phyloP scores from a whole-genome alignment of 768 basidiomycete species.

The Austroboletus eburneus region DNA sequence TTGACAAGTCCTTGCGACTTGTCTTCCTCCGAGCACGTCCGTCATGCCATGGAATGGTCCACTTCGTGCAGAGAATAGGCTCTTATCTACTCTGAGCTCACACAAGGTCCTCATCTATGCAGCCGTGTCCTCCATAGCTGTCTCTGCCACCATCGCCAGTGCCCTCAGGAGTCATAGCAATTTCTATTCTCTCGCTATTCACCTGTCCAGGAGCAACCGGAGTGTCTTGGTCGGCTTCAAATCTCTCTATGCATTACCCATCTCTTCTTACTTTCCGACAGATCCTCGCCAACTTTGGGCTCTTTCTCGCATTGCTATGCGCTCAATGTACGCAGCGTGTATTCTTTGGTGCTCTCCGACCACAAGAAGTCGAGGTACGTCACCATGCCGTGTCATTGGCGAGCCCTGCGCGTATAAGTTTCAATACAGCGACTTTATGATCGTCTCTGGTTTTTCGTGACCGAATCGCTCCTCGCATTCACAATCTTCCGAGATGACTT shows the following conservation, averaged over 20 bases:
- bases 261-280: slow-evolving; percentile 29
- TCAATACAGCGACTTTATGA: slow-evolving; percentile 84
- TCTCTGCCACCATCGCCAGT: slow-evolving; percentile 70
- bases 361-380: slow-evolving; percentile 88
- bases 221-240: slow-evolving; percentile 71
- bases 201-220: slow-evolving; percentile 89
- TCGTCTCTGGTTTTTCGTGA: slow-evolving; percentile 95
- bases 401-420: neutral
- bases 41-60: slow-evolving; percentile 49
- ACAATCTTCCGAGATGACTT: slow-evolving; percentile 98
- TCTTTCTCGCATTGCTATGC: slow-evolving; percentile 69
- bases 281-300: slow-evolving; percentile 88
- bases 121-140: slow-evolving; percentile 60
- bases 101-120: slow-evolving; percentile 70
- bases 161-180: slow-evolving; percentile 82
- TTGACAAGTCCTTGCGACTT: neutral
- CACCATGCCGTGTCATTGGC: neutral
- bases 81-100: slow-evolving; percentile 48
- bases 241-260: neutral
- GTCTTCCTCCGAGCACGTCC: neutral
- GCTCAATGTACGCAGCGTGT: slow-evolving; percentile 78
- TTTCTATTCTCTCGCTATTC: slow-evolving; percentile 92
- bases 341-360: slow-evolving; percentile 86
- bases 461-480: slow-evolving; percentile 92
- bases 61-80: slow-evolving; percentile 47